phyloP scores from a whole-genome alignment of 2,329 filamentous ascomycete genomes.

The Colletotrichum salicis region DNA sequence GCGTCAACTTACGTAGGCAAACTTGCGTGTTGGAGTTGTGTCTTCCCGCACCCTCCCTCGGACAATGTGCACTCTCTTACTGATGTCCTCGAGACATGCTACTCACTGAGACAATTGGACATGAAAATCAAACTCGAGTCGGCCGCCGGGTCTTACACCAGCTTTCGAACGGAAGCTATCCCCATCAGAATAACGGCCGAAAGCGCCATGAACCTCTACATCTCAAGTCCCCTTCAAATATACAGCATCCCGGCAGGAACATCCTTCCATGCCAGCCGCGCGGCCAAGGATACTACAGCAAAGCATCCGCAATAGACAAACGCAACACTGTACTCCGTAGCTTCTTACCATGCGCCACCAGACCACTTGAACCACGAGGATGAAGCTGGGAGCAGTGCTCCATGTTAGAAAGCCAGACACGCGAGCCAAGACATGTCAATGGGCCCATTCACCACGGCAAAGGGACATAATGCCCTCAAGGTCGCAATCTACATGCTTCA shows the following conservation, averaged over 20 bases:
- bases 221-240: neutral
- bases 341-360: neutral
- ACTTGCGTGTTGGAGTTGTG: neutral
- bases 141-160: neutral
- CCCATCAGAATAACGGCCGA: neutral
- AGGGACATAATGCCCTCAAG: neutral
- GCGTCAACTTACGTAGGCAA: constrained; percentile 25
- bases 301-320: neutral
- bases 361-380: neutral
- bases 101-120: neutral
- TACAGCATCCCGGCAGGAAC: neutral
- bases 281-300: neutral
- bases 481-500: constrained; percentile 23
- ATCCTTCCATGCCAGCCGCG: neutral
- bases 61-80: neutral
- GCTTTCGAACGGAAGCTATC: neutral
- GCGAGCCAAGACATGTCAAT: neutral
- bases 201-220: neutral
- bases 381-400: no score
- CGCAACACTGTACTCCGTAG: neutral
- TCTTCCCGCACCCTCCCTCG: neutral
- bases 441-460: neutral
- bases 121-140: neutral
- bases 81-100: neutral
- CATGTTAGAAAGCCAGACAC: neutral